Percentiles rank a stretch among this genome's conserved stretches.
Evolutionary conservation across 2,329 filamentous ascomycete genomes (phyloP).

Genomic region (Dactylella cylindrospora): DNA sequence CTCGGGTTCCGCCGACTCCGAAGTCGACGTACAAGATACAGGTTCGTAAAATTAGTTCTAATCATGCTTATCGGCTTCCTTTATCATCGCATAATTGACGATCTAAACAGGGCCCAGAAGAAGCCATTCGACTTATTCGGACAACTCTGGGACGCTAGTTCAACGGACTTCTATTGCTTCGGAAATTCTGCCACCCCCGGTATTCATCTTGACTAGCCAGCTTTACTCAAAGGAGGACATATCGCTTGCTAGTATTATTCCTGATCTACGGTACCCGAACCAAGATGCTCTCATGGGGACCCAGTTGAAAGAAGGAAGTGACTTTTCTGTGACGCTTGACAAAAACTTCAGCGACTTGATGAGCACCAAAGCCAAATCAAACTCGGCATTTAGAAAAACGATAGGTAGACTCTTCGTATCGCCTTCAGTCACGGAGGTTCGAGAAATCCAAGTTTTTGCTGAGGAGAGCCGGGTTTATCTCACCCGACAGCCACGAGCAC

Average conservation of each 20-base stretch:
- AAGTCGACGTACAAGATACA: neutral
- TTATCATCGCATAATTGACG: neutral
- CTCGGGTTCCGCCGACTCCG: neutral
- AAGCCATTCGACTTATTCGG: neutral
- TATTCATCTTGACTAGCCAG: slow-evolving; percentile 12
- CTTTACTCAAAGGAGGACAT: slow-evolving; percentile 23
- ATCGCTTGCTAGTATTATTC: slow-evolving; percentile 11
- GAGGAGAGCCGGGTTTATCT: slow-evolving; percentile 31
- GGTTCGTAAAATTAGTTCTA: neutral
- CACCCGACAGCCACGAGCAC: slow-evolving; percentile 8
- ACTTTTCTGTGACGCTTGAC: slow-evolving; percentile 21
- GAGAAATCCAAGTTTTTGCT: slow-evolving; percentile 21
- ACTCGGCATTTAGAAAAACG: slow-evolving; percentile 14
- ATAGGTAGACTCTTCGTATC: slow-evolving; percentile 21
- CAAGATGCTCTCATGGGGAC: slow-evolving; percentile 13
- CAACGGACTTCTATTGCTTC: neutral
- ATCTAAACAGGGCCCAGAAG: slow-evolving; percentile 4
- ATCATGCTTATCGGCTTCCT: neutral
- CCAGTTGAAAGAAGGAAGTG: slow-evolving; percentile 5
- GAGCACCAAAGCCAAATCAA: slow-evolving; percentile 3
- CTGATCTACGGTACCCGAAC: slow-evolving; percentile 25
- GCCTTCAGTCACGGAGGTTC: slow-evolving; percentile 10
- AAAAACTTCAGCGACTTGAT: slow-evolving; percentile 28
- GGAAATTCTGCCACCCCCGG: slow-evolving; percentile 3
- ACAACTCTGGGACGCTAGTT: no score